Evolutionary conservation across 768 basidiomycete species (phyloP), one percentile per base, ranked within the genome.

Genomic region (Infundibulicybe gibba): DNA sequence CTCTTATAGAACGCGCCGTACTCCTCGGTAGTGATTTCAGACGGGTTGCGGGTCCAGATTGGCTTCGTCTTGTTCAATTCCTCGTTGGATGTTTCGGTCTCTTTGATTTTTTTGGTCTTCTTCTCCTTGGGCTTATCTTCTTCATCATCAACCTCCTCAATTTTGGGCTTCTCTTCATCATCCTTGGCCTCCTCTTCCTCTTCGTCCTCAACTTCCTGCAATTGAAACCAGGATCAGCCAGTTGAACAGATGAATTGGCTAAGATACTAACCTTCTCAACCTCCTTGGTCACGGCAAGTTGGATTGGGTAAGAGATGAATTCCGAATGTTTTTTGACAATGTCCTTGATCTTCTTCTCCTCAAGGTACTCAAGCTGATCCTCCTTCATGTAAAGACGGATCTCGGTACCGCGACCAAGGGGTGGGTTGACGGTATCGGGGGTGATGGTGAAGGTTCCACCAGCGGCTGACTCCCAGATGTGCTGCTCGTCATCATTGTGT

Each of bases 51-150:
- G 50, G 95, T 99, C 95, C 95, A 99, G 69, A 99, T 89, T 51
- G 95, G 97, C 76, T 99, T 99, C 53, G 94, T 97, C 85, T 97
- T 98, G 88, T 98, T 98, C 59, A 99, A 87, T 75, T 98, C 97
- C 77, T 98, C 94, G 67, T 94, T 91, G 59, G 88, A 81, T 50
- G 80, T 80, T 58, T 84, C 83, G 61, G 72, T 77, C 72, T 93
- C 90, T 80, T 93, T 94, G 76, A 94, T 71, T 77, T 84, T 95
- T 81, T 94, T 94, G 49, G 77, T 90, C 78, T 92, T 90, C 79
- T 94, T 92, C 60, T 87, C 85, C 73, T 93, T 90, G 62, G 83
- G 78, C 66, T 87, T 84, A 55, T 88, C 81, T 20, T 86, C 85
- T 38, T 94, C 83, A 56, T 94, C 86, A 37, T 91, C 87, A 55